Base-by-base conservation (phyloP, 345 rosid species). In the Heritiera fomes region DNA sequence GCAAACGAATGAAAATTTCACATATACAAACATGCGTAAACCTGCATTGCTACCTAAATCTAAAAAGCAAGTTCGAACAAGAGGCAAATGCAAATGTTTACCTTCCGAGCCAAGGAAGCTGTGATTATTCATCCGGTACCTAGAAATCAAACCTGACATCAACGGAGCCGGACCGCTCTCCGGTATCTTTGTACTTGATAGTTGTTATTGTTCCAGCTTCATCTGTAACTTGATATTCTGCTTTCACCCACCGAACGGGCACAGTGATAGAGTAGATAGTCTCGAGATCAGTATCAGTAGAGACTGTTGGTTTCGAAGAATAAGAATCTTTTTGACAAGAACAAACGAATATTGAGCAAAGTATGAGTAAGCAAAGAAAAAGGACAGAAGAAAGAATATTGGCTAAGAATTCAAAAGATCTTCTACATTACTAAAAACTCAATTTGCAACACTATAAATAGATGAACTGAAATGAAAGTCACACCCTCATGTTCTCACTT, bases 91-190 rank as follows among this genome's bases (percentile, higher is more conserved):
- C 53, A 38, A 23, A 60, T 71, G 18, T 67, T 65, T 79, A 79
- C 72, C 71, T 78, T 66, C 45, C 59, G 17, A 65, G 53, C 81
- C 28, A 46, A 63, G 77, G 64, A 80, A 63, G 75, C 65, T 30
- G 62, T 8, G 75, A 63, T 40, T 80, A 84, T 70, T 89, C 85
- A 75, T 94, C 97, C 1, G 98, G 98, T 62, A 95, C 77, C 56
- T 84, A 93, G 90, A 95, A 95, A 87, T 95, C 94, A 52, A 95
- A 95, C 81, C 84, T 89, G 74, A 93, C 95, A 84, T 95, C 98
- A 2, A 92, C 97, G 34, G 96, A 88, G 65, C 97, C 97, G 63
- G 93, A 89, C 14, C 34, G 47, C 65, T 90, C 95, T 59, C 89
- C 91, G 0, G 80, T 88, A 80, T 93, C 97, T 81, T 86, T 91